Evolutionary conservation across 345 rosid species (phyloP).

Genomic region (Lumnitzera littorea): DNA sequence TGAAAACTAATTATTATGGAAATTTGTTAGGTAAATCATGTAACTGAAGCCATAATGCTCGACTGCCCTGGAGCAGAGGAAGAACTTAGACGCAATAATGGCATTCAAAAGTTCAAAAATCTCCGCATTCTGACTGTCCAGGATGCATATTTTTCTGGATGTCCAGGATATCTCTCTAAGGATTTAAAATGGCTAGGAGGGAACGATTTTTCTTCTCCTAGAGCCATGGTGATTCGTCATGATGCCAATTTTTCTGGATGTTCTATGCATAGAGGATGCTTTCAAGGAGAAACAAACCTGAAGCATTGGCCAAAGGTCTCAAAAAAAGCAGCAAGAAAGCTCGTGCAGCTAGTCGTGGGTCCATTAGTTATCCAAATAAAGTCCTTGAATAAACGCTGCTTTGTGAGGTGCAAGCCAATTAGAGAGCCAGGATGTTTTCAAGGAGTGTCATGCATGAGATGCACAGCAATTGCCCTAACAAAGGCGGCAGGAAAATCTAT

Average conservation of each 20-base stretch:
- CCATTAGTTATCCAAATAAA: neutral
- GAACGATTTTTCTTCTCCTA: neutral
- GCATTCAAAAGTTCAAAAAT: conserved; percentile 12
- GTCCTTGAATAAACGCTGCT: neutral
- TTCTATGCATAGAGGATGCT: no score
- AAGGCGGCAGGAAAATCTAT: no score
- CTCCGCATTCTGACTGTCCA: conserved; percentile 18
- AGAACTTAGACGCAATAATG: conserved; percentile 3
- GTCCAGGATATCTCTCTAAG: conserved; percentile 8
- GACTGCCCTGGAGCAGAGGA: conserved; percentile 4
- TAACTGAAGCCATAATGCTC: conserved; percentile 14
- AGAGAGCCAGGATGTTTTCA: no score
- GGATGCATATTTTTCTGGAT: conserved; percentile 13
- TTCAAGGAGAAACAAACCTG: neutral
- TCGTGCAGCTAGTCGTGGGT: no score
- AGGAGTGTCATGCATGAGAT: no score
- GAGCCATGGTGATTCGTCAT: no score
- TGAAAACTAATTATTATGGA: neutral
- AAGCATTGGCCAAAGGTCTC: neutral
- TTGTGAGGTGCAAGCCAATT: neutral
- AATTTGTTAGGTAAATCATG: conserved; percentile 15
- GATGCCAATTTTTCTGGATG: no score
- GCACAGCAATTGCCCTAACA: no score
- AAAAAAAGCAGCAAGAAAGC: conserved; percentile 2
- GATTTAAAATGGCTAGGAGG: conserved; percentile 4